Evolutionary conservation across 2,329 filamentous ascomycete species (phyloP).

Genomic region (Akanthomyces uredinophilus): DNA sequence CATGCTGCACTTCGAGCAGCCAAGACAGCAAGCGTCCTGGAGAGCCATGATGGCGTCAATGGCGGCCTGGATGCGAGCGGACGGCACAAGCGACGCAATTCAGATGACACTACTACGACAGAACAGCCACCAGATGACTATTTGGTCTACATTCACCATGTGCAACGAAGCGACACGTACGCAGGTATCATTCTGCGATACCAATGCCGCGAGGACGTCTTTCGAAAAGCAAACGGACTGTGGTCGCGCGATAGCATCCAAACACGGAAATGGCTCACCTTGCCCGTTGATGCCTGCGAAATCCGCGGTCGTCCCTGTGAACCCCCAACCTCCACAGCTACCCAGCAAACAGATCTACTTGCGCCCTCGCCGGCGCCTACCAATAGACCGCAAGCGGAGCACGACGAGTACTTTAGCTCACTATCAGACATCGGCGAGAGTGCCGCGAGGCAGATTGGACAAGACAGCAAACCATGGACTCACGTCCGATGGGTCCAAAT

Average conservation of each 20-base stretch:
- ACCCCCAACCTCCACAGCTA: conserved; percentile 38
- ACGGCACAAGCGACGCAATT: conserved; percentile 61
- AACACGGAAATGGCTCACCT: conserved; percentile 69
- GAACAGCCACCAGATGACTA: conserved; percentile 66
- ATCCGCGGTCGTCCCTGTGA: conserved; percentile 68
- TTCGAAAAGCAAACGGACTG: conserved; percentile 84
- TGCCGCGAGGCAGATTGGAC: conserved; percentile 24
- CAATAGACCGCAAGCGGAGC: conserved; percentile 24
- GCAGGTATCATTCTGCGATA: conserved; percentile 88
- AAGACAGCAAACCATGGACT: conserved; percentile 68
- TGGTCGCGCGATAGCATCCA: conserved; percentile 94
- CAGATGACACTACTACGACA: conserved; percentile 51
- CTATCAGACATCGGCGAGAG: conserved; percentile 27
- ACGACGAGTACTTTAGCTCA: conserved; percentile 39
- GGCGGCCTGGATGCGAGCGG: conserved; percentile 51
- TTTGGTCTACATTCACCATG: conserved; percentile 84
- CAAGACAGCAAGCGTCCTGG: conserved; percentile 54
- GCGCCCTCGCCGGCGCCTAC: conserved; percentile 40
- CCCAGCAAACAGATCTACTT: conserved; percentile 45
- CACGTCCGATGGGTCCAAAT: conserved; percentile 88
- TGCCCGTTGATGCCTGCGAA: conserved; percentile 87
- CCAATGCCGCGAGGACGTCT: conserved; percentile 74
- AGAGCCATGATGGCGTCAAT: conserved; percentile 57
- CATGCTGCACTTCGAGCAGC: conserved; percentile 51
- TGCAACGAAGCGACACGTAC: conserved; percentile 77